These are phyloP conservation scores for Sugiyamaella japonica DNA, from an alignment of 1,139 yeast genomes.

Conservation along the genomic window DNA sequence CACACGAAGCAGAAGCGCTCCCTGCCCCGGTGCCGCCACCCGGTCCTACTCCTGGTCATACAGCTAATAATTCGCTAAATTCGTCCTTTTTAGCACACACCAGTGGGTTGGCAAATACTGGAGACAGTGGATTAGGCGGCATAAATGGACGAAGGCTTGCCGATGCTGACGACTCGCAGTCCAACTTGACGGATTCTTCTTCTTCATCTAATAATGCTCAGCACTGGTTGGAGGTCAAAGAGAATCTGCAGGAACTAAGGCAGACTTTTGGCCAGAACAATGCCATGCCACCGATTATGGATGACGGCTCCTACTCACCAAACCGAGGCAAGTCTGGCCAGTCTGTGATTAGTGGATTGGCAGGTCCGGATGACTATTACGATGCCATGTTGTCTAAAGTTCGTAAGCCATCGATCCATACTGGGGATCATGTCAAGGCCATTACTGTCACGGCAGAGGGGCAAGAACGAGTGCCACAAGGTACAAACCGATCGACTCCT, in stretches of 20 bases:
- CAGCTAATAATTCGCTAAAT: background rate
- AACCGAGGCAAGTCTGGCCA: constrained; percentile 18
- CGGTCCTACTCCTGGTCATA: constrained; percentile 10
- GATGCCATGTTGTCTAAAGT: constrained; percentile 29
- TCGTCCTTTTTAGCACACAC: constrained; percentile 8
- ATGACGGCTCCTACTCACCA: constrained; percentile 13
- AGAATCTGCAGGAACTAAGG: constrained; percentile 29
- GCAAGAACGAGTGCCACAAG: background rate
- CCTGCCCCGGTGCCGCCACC: constrained; percentile 13
- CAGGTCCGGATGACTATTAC: constrained; percentile 29
- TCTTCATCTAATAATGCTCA: constrained; percentile 4
- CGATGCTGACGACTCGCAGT: background rate
- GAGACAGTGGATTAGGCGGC: constrained; percentile 6
- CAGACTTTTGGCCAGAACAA: constrained; percentile 17
- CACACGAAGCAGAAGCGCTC: too few species aligned
- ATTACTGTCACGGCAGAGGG: constrained; percentile 23
- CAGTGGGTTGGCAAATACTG: constrained; percentile 6
- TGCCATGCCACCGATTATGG: constrained; percentile 22
- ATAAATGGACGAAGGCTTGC: background rate
- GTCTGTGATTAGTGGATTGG: constrained; percentile 16
- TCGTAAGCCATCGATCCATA: constrained; percentile 31
- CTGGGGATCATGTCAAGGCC: constrained; percentile 35
- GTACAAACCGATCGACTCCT: constrained; percentile 11
- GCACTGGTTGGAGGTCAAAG: constrained; percentile 31
- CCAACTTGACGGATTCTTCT: background rate